Conservation (phyloP, 2,329 filamentous ascomycete species). For the Emergomyces africanus region DNA sequence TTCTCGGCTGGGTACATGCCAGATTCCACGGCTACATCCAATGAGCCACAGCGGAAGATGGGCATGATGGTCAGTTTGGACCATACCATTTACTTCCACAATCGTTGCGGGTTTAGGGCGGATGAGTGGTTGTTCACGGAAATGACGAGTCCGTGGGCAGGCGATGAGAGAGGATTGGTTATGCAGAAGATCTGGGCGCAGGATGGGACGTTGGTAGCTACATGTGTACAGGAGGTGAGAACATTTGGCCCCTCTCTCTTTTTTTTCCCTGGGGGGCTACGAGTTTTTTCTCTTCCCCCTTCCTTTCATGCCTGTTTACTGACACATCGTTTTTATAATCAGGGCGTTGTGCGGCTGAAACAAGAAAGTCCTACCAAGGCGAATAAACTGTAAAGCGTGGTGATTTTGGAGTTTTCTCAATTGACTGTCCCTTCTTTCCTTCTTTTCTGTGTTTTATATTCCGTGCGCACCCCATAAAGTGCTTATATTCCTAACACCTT, state of each 20-base stretch:
- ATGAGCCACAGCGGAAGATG: slow-evolving; percentile 22
- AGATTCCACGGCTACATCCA: background rate
- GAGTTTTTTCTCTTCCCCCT: background rate
- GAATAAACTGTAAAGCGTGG: background rate
- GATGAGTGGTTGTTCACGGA: slow-evolving; percentile 41
- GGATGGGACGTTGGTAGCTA: slow-evolving; percentile 36
- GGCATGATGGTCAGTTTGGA: slow-evolving; percentile 41
- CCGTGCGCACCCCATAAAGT: background rate
- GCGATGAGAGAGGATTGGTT: slow-evolving; percentile 37
- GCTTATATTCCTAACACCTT: background rate
- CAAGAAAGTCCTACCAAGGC: slow-evolving; percentile 22
- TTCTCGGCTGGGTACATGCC: slow-evolving; percentile 16
- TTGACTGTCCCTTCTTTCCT: background rate
- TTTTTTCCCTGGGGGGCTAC: background rate
- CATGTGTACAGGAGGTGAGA: slow-evolving; percentile 38
- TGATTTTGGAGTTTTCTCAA: background rate
- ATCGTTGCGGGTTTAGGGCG: slow-evolving; percentile 34
- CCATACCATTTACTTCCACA: slow-evolving; percentile 41
- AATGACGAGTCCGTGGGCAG: slow-evolving; percentile 40
- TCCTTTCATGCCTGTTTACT: background rate
- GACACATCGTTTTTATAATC: background rate
- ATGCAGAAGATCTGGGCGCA: slow-evolving; percentile 38
- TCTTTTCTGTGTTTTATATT: background rate
- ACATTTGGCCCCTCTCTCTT: slow-evolving; percentile 10
- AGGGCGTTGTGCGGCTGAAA: slow-evolving; percentile 36